Base-by-base conservation (phyloP, 2,329 filamentous ascomycete genomes). In the Exophiala sp. region DNA sequence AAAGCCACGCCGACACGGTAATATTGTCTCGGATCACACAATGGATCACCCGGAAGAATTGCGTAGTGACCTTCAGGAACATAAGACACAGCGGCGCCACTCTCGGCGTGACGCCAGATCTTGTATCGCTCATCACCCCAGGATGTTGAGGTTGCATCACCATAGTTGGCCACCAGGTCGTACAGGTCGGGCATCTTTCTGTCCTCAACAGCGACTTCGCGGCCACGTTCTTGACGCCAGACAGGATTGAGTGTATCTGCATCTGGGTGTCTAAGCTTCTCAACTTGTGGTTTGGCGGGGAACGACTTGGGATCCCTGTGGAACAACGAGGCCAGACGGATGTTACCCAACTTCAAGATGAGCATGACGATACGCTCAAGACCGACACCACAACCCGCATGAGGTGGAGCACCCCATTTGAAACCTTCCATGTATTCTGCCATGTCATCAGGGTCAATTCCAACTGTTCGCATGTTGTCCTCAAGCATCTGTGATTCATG, bases 161-260 rank as follows among this genome's bases (percentile, higher is more conserved):
- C 91, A 63, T 96, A 96, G 71, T 96, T 96, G 66, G 90, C 90
- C 69, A 96, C 91, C 39, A 96, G 84, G 67, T 95, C 87, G 68
- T 91, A 89, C 4, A 96, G 69, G 0, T 89, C 79, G 47, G 91
- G 91, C 50, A 87, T 75, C 46, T 85, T 78, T 6, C 77, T 73
- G 47, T 72, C 68, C 10, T 76, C 76, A 2, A 58, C 50, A 3
- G 60, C 69, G 47, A 43, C 68, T 71, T 47, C 75, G 70, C 71
- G 80, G 66, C 75, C 78, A 52, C 72, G 77, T 62, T 71, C 62
- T 21, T 52, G 51, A 20, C 57, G 52, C 85, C 85, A 88, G 32
- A 81, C 76, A 57, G 87, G 80, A 65, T 85, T 81, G 60, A 88
- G 80, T 0, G 91, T 96, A 66, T 91, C 91, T 5, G 91, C 88